These are phyloP conservation scores for Annulohypoxylon bovei DNA, from an alignment of 495 filamentous ascomycete genomes.

Conservation along the genomic window DNA sequence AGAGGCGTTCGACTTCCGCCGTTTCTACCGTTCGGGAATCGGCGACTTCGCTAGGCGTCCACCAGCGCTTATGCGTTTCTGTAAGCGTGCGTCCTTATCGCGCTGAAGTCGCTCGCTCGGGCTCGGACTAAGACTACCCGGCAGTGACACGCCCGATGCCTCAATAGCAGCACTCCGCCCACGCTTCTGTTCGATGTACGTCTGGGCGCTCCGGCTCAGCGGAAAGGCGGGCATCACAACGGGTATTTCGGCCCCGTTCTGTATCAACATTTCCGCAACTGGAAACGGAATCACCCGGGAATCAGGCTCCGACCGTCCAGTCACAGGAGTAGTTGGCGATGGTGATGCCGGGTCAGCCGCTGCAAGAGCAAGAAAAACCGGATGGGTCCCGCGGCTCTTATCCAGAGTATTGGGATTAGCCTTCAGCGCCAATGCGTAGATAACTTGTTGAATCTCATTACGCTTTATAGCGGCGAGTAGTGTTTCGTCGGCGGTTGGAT, in stretches of 20 bases:
- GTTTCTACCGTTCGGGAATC: slow-evolving; percentile 64
- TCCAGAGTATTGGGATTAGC: slow-evolving; percentile 90
- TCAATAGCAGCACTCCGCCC: slow-evolving; percentile 58
- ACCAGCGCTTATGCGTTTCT: slow-evolving; percentile 71
- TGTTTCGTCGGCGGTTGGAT: slow-evolving; percentile 83
- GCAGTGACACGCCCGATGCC: slow-evolving; percentile 42
- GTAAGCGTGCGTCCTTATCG: slow-evolving; percentile 64
- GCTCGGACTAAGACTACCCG: slow-evolving; percentile 32
- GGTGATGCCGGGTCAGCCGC: slow-evolving; percentile 89
- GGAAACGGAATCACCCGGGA: slow-evolving; percentile 70
- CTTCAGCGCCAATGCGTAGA: slow-evolving; percentile 87
- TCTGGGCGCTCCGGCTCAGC: slow-evolving; percentile 75
- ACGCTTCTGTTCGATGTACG: slow-evolving; percentile 87
- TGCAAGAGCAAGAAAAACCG: slow-evolving; percentile 90
- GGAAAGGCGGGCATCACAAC: slow-evolving; percentile 75
- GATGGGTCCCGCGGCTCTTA: slow-evolving; percentile 86
- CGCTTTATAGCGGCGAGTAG: slow-evolving; percentile 93
- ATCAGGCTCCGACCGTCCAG: slow-evolving; percentile 44
- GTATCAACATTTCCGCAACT: slow-evolving; percentile 89
- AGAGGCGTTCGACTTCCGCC: slow-evolving; percentile 45
- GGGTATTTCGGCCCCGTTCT: slow-evolving; percentile 93
- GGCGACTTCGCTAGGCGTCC: slow-evolving; percentile 66
- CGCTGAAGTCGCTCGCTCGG: slow-evolving; percentile 55
- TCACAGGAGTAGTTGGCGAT: slow-evolving; percentile 51
- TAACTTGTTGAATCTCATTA: slow-evolving; percentile 89